Base-by-base conservation (phyloP, 2,329 filamentous ascomycete species). In the Epichloe coenophiala region DNA sequence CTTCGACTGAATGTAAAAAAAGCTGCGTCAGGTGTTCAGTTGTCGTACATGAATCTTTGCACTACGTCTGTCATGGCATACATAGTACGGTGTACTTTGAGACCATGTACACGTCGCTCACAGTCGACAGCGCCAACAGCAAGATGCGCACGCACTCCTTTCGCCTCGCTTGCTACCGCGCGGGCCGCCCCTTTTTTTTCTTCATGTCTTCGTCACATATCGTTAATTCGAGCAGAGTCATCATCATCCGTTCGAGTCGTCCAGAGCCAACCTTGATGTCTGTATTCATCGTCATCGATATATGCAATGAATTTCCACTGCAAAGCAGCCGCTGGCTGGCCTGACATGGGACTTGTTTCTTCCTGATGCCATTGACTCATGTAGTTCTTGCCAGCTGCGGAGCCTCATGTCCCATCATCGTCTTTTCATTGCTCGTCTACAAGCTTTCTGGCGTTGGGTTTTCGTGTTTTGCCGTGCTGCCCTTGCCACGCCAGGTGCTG, bases 401-500 rank as follows among this genome's bases (percentile, higher is more conserved):
- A 12, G 13, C 5, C 39, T 41, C 39, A 2, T 21, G 3, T 41
- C 6, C 39, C 39, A 7, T 23, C n/a, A n/a, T n/a, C n/a, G n/a
- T n/a, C n/a, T n/a, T 23, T 41, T 4, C 11, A 4, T 41, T 19
- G 8, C 15, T 21, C 8, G 3, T 38, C 53, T 59, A 68, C 48
- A 68, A 57, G 33, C 56, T 59, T 57, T 66, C 69, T 6, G 67
- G 64, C 12, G 66, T 61, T 8, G 78, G 78, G 56, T 81, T 77
- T 63, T 93, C 86, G 65, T 96, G 90, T 63, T 91, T 91, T 23
- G 91, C 91, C 27, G 87, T 88, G 59, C 83, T 91, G 13, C 93
- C 93, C 72, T 97, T 96, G 55, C 86, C 89, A 60, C 93, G 77
- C 86, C 90, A 98, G 19, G 93, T 98, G 67, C 87, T 95, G 48